Conservation (phyloP, 345 rosid genomes). For the Mangifera indica region DNA sequence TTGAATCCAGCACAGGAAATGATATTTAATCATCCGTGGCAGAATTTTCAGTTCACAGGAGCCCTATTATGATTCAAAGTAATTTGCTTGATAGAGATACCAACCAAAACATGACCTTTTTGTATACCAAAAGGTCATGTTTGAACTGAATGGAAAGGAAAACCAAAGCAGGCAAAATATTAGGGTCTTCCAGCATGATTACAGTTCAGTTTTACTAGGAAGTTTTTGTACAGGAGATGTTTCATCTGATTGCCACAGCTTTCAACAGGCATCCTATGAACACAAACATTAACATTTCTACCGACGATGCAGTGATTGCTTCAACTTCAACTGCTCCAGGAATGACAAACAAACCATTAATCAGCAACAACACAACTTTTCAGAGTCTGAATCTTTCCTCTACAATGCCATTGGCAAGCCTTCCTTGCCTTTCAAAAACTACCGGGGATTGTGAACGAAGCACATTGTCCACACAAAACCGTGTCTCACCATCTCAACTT, state of each 20-base stretch:
- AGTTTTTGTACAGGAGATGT: slow-evolving; percentile 35
- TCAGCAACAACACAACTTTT: slow-evolving; percentile 12
- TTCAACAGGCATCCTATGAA: slow-evolving; percentile 16
- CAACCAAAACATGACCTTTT: too few relatives aligned
- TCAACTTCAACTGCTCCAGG: slow-evolving; percentile 23
- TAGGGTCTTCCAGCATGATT: slow-evolving; percentile 21
- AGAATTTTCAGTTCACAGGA: too few relatives aligned
- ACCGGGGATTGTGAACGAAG: not conserved
- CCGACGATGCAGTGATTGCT: slow-evolving; percentile 30
- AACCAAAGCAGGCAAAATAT: not conserved
- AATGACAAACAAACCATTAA: slow-evolving; percentile 14
- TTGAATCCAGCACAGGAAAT: too few relatives aligned
- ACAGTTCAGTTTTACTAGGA: slow-evolving; percentile 22
- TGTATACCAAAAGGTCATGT: too few relatives aligned
- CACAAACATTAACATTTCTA: slow-evolving; percentile 15
- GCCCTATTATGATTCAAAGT: too few relatives aligned
- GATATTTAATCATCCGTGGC: too few relatives aligned
- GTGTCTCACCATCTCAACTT: slow-evolving; percentile 57
- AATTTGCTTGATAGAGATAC: too few relatives aligned
- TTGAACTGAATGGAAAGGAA: not conserved
- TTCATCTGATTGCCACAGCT: slow-evolving; percentile 20
- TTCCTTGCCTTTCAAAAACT: slow-evolving; percentile 8
- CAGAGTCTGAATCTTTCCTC: slow-evolving; percentile 11
- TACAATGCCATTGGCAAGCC: slow-evolving; percentile 1
- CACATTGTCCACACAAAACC: not conserved